Evolutionary conservation across 2,329 filamentous ascomycete species (phyloP), one percentile per base, ranked within the genome.

Genomic region (Monosporascus ibericus): DNA sequence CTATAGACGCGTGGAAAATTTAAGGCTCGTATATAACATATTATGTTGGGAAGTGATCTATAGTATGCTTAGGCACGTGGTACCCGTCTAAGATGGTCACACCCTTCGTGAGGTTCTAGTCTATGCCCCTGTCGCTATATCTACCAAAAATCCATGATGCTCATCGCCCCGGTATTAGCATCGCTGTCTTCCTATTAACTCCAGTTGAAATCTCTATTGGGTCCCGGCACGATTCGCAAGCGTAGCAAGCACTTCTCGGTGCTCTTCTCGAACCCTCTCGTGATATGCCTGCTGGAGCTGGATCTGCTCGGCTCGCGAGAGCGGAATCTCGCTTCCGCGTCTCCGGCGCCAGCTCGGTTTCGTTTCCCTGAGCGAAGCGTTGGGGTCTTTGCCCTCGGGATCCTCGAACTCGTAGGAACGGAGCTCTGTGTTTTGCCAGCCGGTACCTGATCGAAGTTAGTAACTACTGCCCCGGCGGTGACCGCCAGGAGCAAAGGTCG

Each of bases 341-440:
- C 79, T 71, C 49, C 71, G 67, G 24, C 65, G 60, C 71, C 75
- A 75, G 65, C 78, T 81, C 56, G 71, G 68, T 14, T 68, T 58
- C 8, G 76, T 80, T 68, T 83, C 80, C 47, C 65, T 61, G 9
- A 83, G 60, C 2, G 65, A 64, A 3, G 77, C 79, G 22, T 76
- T 68, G 2, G 69, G 65, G 52, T 85, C 79, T 18, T 71, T 65
- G 49, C 79, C 76, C 0, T 68, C 70, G 11, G 75, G 65, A 39
- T 84, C 77, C 25, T 69, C 75, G 65, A 90, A 90, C 47, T 75
- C 72, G 67, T 85, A 91, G 5, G 82, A 82, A 53, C 88, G 81
- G 65, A 75, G 85, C 70, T 92, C 87, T 49, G 85, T 85, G 67
- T 92, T 92, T 8, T 68, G 65, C 88, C 88, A 92, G 6, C 82